These are phyloP conservation scores for Aspergillus udagawae DNA, from an alignment of 2,329 filamentous ascomycete genomes.

Conservation along the genomic window DNA sequence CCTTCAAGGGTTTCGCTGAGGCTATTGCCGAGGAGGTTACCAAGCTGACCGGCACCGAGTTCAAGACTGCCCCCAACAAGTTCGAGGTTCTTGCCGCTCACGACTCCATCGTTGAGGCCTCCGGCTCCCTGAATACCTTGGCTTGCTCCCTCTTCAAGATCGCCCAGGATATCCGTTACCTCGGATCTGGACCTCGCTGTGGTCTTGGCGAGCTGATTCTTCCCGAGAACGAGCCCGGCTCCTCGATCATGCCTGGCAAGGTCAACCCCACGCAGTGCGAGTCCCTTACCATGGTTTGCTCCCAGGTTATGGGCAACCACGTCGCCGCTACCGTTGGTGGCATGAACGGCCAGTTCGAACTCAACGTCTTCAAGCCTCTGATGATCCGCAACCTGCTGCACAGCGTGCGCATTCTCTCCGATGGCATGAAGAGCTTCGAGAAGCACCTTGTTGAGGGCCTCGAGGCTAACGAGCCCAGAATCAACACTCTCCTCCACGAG, in stretches of 20 bases:
- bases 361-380: constrained; percentile 98
- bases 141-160: constrained; percentile 94
- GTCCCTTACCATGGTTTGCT: constrained; percentile 94
- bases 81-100: constrained; percentile 96
- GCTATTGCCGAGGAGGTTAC: constrained; percentile 84
- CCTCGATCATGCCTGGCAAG: constrained; percentile 98
- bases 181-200: constrained; percentile 91
- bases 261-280: constrained; percentile 99
- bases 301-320: constrained; percentile 97
- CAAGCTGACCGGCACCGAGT: constrained; percentile 88
- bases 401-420: constrained; percentile 79
- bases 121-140: constrained; percentile 88
- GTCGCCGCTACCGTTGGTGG: constrained; percentile 88
- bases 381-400: constrained; percentile 94
- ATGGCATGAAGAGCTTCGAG: constrained; percentile 94
- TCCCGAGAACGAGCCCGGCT: constrained; percentile 96
- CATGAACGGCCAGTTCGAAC: constrained; percentile 96
- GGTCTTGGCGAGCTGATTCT: constrained; percentile 89
- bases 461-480: constrained; percentile 90
- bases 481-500: constrained; percentile 85
- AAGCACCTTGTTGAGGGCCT: constrained; percentile 86
- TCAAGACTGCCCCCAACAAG: constrained; percentile 97
- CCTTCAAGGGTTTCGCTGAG: constrained; percentile 92
- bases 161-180: constrained; percentile 94
- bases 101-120: constrained; percentile 91